Conservation (phyloP, 371 early-diverging fungal genomes). For the Mucor velutinosus region DNA sequence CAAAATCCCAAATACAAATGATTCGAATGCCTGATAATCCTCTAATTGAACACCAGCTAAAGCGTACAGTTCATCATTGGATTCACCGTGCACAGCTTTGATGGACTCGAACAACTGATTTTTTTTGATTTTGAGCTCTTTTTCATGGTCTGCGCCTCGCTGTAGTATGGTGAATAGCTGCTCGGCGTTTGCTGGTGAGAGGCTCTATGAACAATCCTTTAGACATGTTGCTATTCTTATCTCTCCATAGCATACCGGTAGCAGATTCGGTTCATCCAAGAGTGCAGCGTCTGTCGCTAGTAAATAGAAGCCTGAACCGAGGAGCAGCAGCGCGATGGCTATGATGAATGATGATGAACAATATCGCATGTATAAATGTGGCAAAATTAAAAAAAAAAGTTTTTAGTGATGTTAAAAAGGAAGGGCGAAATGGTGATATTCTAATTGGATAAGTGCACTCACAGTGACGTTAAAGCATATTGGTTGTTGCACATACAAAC, state of each 20-base stretch:
- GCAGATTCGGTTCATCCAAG: conserved; percentile 5
- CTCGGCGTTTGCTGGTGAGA: conserved; percentile 22
- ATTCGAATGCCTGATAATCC: conserved; percentile 48
- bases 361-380: conserved; percentile 7
- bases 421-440: not conserved
- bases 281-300: not conserved
- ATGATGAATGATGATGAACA: not conserved
- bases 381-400: conserved; percentile 16
- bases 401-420: conserved; percentile 6
- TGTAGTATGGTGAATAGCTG: conserved; percentile 27
- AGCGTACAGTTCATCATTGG: conserved; percentile 29
- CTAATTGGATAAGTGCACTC: not conserved
- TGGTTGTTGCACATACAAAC: not conserved
- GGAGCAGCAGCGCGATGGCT: conserved; percentile 1
- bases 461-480: conserved; percentile 1
- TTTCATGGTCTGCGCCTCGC: conserved; percentile 30
- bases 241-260: conserved; percentile 7
- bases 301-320: conserved; percentile 9
- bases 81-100: conserved; percentile 27
- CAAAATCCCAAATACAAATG: conserved; percentile 44
- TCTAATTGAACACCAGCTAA: conserved; percentile 38
- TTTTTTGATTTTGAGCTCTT: conserved; percentile 30
- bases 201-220: conserved; percentile 6
- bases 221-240: not conserved
- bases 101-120: conserved; percentile 28